These are phyloP conservation scores for Anthoceros angustus DNA, from an alignment of 225 moss, liverwort and hornwort genomes.

Conservation along the genomic window DNA sequence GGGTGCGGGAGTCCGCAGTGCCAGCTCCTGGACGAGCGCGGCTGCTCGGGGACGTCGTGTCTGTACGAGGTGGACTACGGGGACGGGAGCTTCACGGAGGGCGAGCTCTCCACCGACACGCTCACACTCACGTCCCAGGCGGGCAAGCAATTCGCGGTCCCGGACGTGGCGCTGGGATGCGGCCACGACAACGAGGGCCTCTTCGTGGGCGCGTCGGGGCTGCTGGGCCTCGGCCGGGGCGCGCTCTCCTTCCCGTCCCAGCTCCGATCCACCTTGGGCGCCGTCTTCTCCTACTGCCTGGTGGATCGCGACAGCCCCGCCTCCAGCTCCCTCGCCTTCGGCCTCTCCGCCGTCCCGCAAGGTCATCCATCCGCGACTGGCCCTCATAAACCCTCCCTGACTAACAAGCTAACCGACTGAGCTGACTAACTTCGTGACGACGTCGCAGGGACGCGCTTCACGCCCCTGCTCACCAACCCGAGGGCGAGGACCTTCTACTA, in stretches of 20 bases:
- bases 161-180: slow-evolving; percentile 46
- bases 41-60: slow-evolving; percentile 18
- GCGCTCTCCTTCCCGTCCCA: slow-evolving; percentile 50
- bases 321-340: background rate
- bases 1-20: slow-evolving; percentile 14
- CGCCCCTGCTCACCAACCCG: slow-evolving; percentile 37
- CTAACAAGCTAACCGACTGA: too few relatives aligned
- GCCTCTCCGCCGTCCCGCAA: slow-evolving; percentile 18
- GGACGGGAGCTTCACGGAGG: slow-evolving; percentile 16
- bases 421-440: slow-evolving; percentile 7
- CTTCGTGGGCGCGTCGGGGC: slow-evolving; percentile 40
- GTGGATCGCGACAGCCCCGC: slow-evolving; percentile 30
- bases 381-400: too few relatives aligned
- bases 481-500: slow-evolving; percentile 47
- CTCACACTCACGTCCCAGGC: slow-evolving; percentile 13
- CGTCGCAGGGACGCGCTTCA: slow-evolving; percentile 25
- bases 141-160: slow-evolving; percentile 13
- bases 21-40: slow-evolving; percentile 10
- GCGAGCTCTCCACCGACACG: slow-evolving; percentile 18
- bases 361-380: too few relatives aligned
- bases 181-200: slow-evolving; percentile 57
- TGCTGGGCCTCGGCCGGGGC: slow-evolving; percentile 57
- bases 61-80: slow-evolving; percentile 22
- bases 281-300: slow-evolving; percentile 60
- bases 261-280: slow-evolving; percentile 15